A percentile compares a stretch with the other conserved stretches of the same genome.
Evolutionary conservation across 495 filamentous ascomycete genomes (phyloP).

Genomic region (Penicillium macrosclerotiorum): DNA sequence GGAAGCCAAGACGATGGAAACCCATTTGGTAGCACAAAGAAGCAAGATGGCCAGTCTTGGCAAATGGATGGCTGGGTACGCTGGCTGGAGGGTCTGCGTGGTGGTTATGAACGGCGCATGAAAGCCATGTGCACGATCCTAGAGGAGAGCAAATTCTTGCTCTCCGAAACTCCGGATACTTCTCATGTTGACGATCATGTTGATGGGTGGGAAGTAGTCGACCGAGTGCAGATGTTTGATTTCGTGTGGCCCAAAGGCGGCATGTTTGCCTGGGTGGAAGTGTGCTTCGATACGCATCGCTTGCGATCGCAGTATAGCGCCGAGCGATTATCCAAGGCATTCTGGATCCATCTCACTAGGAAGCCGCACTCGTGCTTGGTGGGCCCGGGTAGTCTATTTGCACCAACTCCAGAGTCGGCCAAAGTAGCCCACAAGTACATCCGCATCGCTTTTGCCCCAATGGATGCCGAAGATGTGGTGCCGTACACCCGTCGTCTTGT

Average conservation of each 20-base stretch:
- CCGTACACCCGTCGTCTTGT: conserved; percentile 59
- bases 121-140: conserved; percentile 67
- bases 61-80: conserved; percentile 81
- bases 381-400: conserved; percentile 68
- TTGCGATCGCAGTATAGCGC: conserved; percentile 48
- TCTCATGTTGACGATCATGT: conserved; percentile 33
- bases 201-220: conserved; percentile 66
- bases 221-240: conserved; percentile 65
- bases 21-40: conserved; percentile 21
- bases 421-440: conserved; percentile 61
- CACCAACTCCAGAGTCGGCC: conserved; percentile 51
- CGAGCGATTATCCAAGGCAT: conserved; percentile 50
- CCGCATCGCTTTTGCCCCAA: conserved; percentile 84
- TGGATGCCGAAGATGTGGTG: conserved; percentile 64
- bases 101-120: conserved; percentile 81
- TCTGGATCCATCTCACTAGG: conserved; percentile 72
- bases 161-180: conserved; percentile 44
- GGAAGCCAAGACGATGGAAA: conserved; percentile 51
- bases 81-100: conserved; percentile 82
- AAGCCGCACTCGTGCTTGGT: conserved; percentile 66
- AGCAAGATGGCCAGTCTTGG: conserved; percentile 57
- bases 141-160: conserved; percentile 58
- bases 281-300: conserved; percentile 70
- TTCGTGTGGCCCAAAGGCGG: conserved; percentile 82
- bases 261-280: conserved; percentile 86